phyloP scores from a whole-genome alignment of 345 rosid species.

The Populus nigra region DNA sequence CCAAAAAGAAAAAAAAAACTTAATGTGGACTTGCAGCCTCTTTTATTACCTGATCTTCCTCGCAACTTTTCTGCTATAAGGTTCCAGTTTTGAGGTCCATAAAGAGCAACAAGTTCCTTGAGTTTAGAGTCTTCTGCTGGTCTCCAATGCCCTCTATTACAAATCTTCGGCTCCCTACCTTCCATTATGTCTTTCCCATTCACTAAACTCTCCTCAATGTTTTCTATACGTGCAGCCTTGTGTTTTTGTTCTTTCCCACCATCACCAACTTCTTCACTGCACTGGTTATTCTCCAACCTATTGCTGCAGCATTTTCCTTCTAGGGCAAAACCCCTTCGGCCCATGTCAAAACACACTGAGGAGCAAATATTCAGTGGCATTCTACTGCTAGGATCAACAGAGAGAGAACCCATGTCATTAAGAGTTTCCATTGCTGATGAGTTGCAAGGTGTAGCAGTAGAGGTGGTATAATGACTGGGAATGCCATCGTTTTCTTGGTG shows the following conservation, averaged over 20 bases:
- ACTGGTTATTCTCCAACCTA: slow-evolving; percentile 12
- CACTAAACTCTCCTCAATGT: not conserved
- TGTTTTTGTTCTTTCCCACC: not conserved
- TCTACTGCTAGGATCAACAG: not conserved
- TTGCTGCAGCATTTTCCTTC: slow-evolving; percentile 19
- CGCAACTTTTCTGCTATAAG: slow-evolving; percentile 39
- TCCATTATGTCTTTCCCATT: not conserved
- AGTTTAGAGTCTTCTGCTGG: slow-evolving; percentile 45
- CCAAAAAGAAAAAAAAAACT: not conserved
- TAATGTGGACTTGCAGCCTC: too few relatives aligned
- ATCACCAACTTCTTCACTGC: slow-evolving; percentile 16
- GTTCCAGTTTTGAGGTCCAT: slow-evolving; percentile 51
- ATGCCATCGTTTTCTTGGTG: slow-evolving; percentile 20
- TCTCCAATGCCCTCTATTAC: slow-evolving; percentile 45
- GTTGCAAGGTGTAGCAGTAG: slow-evolving; percentile 6
- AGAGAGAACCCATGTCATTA: slow-evolving; percentile 20
- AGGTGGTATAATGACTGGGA: slow-evolving; percentile 3
- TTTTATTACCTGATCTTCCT: slow-evolving; percentile 42
- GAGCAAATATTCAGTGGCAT: not conserved
- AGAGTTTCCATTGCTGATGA: slow-evolving; percentile 26
- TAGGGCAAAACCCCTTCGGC: slow-evolving; percentile 20
- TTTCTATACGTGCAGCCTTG: slow-evolving; percentile 4
- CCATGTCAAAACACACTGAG: slow-evolving; percentile 2
- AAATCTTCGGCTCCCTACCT: slow-evolving; percentile 21
- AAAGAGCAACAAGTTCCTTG: slow-evolving; percentile 39